Conservation (phyloP, 2,329 filamentous ascomycete species). For the Fusarium armeniacum region DNA sequence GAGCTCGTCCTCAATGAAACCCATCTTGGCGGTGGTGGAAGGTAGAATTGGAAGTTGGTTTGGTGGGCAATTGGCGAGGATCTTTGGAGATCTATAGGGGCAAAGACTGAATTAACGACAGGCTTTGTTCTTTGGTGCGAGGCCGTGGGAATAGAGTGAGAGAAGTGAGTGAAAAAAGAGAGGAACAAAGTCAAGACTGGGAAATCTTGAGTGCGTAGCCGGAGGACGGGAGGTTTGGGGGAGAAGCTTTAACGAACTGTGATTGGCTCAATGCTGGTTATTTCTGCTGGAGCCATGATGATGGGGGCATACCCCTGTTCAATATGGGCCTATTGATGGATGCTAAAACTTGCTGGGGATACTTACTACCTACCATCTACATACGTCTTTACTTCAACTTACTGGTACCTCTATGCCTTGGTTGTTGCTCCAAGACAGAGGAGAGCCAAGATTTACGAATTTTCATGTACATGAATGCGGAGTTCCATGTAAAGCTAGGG, state of each 20-base stretch:
- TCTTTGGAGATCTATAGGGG: conserved; percentile 29
- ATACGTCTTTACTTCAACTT: not conserved
- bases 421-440: not conserved
- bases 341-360: conserved; percentile 36
- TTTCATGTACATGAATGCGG: too few relatives aligned
- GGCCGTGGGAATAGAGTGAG: conserved; percentile 29
- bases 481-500: too few relatives aligned
- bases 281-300: conserved; percentile 39
- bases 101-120: conserved; percentile 25
- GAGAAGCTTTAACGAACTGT: conserved; percentile 44
- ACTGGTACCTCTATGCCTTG: not conserved
- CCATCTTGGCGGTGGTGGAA: conserved; percentile 73
- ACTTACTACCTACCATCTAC: not conserved
- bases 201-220: conserved; percentile 53
- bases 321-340: conserved; percentile 5
- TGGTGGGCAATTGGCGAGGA: conserved; percentile 37
- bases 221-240: conserved; percentile 52
- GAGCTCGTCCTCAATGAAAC: conserved; percentile 87
- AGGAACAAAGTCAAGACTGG: conserved; percentile 45
- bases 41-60: conserved; percentile 37
- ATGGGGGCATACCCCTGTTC: conserved; percentile 38
- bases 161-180: conserved; percentile 36
- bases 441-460: not conserved
- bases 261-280: conserved; percentile 42
- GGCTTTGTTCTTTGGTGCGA: conserved; percentile 30